Conservation (phyloP, 495 filamentous ascomycete species). For the Xanthoparmelia taractica region DNA sequence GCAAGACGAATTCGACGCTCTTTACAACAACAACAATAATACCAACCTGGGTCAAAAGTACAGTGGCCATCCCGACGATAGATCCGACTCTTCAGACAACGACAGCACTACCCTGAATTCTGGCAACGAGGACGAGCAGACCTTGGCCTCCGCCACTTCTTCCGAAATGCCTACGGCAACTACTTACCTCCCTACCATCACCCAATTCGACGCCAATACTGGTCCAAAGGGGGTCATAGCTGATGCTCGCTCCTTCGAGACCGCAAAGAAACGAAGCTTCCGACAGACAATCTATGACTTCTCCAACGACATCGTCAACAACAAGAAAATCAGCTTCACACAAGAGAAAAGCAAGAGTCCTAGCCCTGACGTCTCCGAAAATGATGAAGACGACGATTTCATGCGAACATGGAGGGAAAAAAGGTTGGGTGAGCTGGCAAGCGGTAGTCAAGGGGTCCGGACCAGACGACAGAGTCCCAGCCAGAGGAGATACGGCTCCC, state of each 20-base stretch:
- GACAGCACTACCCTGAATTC: conserved; percentile 42
- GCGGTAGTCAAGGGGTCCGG: conserved; percentile 41
- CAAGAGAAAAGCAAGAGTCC: conserved; percentile 40
- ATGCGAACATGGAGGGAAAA: conserved; percentile 73
- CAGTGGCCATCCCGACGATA: conserved; percentile 55
- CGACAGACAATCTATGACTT: conserved; percentile 41
- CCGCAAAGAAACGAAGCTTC: conserved; percentile 61
- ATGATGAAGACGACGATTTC: conserved; percentile 74
- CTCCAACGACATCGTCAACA: conserved; percentile 26
- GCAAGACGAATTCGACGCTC: conserved; percentile 76
- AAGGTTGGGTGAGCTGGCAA: conserved; percentile 68
- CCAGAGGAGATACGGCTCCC: conserved; percentile 63
- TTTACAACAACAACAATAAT: conserved; percentile 54
- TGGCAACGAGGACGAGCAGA: conserved; percentile 47
- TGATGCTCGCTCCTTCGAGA: conserved; percentile 85
- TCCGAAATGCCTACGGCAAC: conserved; percentile 39
- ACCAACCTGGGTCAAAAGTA: conserved; percentile 34
- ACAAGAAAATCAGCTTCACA: conserved; percentile 35
- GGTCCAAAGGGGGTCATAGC: conserved; percentile 98
- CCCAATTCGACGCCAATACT: conserved; percentile 74
- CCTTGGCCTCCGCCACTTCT: conserved; percentile 47
- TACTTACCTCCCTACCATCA: conserved; percentile 47
- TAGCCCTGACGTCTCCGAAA: conserved; percentile 33
- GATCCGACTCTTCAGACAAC: conserved; percentile 30
- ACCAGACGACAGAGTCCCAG: conserved; percentile 57